Conservation (phyloP, 2,329 filamentous ascomycete species). For the Diaporthe batatas region DNA sequence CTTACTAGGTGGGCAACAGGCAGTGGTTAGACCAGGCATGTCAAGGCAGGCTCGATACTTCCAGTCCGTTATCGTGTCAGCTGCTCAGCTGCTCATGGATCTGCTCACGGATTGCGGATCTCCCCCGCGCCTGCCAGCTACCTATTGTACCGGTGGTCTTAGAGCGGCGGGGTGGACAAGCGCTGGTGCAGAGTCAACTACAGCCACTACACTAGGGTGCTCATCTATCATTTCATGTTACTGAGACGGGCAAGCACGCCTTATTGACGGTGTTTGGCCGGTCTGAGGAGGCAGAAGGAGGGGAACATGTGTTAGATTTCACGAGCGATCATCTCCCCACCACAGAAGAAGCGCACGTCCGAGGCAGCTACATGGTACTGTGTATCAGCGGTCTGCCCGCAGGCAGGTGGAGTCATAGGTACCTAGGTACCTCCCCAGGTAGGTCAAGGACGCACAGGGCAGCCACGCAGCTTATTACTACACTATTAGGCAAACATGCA, state of each 20-base stretch:
- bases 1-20: neutral
- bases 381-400: neutral
- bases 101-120: neutral
- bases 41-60: neutral
- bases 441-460: neutral
- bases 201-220: slow-evolving; percentile 1
- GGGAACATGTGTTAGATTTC: neutral
- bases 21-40: neutral
- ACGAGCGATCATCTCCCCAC: neutral
- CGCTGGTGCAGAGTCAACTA: neutral
- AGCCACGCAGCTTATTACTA: neutral
- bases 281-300: neutral
- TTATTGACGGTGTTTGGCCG: no score
- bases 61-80: slow-evolving; percentile 4
- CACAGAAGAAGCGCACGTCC: neutral
- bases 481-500: slow-evolving; percentile 4
- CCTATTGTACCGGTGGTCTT: neutral
- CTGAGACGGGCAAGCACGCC: neutral
- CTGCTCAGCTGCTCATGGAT: no score
- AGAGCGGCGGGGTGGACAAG: neutral
- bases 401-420: neutral
- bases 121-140: slow-evolving; percentile 1
- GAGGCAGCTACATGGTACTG: neutral
- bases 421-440: no score
- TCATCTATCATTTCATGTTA: neutral